A percentile compares a stretch with the other conserved stretches of the same genome.
These are phyloP conservation scores for Phanerochaete carnosa DNA, from an alignment of 768 basidiomycete genomes.

Conservation along the genomic window DNA sequence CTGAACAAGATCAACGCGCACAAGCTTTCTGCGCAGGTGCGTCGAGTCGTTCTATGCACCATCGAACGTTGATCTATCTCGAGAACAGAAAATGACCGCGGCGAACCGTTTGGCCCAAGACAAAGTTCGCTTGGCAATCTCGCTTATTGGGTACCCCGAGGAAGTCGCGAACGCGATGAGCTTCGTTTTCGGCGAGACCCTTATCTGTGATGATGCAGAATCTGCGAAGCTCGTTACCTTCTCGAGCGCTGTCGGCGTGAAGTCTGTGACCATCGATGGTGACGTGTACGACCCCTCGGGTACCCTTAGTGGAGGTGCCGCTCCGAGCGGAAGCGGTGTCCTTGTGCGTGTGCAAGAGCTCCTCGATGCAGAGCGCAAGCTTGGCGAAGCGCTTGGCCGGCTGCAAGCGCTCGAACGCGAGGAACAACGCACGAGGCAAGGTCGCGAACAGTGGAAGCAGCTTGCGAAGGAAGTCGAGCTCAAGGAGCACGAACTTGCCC, in stretches of 20 bases:
- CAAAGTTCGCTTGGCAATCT: slow-evolving; percentile 84
- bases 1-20: slow-evolving; percentile 84
- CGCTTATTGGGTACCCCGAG: slow-evolving; percentile 76
- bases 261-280: slow-evolving; percentile 90
- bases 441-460: slow-evolving; percentile 58
- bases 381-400: slow-evolving; percentile 45
- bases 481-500: slow-evolving; percentile 79
- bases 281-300: slow-evolving; percentile 97
- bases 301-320: slow-evolving; percentile 87
- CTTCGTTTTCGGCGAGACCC: slow-evolving; percentile 90
- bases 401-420: slow-evolving; percentile 54
- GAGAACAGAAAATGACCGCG: slow-evolving; percentile 65
- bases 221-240: slow-evolving; percentile 90
- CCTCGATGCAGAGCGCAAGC: slow-evolving; percentile 57
- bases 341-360: slow-evolving; percentile 85
- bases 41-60: background rate
- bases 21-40: slow-evolving; percentile 48
- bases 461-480: slow-evolving; percentile 74
- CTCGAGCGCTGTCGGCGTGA: slow-evolving; percentile 58
- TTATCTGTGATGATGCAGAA: slow-evolving; percentile 87
- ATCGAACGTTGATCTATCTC: background rate
- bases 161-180: slow-evolving; percentile 87
- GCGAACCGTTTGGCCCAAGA: slow-evolving; percentile 72
- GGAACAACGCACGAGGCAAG: slow-evolving; percentile 47
- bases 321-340: slow-evolving; percentile 70